Conservation (phyloP, 169 alveolate genomes). For the Plasmodium vivax region DNA sequence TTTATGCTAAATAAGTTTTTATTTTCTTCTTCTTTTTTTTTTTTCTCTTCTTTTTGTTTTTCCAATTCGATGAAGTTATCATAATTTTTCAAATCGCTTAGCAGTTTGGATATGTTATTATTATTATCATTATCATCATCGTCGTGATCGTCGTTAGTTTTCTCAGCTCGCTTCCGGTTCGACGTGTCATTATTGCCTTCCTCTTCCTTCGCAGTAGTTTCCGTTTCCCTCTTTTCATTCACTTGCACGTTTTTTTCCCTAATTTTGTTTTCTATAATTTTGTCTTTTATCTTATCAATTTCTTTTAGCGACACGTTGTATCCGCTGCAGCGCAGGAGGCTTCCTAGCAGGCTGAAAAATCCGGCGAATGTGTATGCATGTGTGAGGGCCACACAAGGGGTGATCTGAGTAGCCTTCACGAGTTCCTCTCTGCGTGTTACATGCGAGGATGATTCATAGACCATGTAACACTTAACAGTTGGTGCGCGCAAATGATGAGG, state of each 20-base stretch:
- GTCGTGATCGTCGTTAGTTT: neutral
- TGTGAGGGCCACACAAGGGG: neutral
- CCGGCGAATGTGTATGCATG: neutral
- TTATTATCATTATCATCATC: constrained; percentile 10
- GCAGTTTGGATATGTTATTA: constrained; percentile 40
- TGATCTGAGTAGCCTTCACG: neutral
- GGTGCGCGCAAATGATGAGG: neutral
- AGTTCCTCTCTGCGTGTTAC: neutral
- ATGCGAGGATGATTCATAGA: neutral
- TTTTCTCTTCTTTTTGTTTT: constrained; percentile 56
- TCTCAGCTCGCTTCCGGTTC: neutral
- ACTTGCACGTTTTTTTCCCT: neutral
- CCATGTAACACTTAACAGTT: neutral
- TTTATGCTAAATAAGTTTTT: constrained; percentile 70
- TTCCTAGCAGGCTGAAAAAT: constrained; percentile 48
- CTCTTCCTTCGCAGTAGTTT: neutral
- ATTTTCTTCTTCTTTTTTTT: constrained; percentile 66
- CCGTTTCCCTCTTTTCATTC: constrained; percentile 34
- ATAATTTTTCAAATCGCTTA: constrained; percentile 58
- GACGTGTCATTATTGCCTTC: neutral
- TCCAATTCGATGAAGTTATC: constrained; percentile 69
- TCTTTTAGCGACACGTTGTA: constrained; percentile 65
- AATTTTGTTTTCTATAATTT: constrained; percentile 43
- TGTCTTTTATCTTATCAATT: constrained; percentile 60
- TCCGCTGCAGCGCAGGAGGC: constrained; percentile 57